Evolutionary conservation across 2,329 filamentous ascomycete genomes (phyloP).

Genomic region (Penicillium expansum): DNA sequence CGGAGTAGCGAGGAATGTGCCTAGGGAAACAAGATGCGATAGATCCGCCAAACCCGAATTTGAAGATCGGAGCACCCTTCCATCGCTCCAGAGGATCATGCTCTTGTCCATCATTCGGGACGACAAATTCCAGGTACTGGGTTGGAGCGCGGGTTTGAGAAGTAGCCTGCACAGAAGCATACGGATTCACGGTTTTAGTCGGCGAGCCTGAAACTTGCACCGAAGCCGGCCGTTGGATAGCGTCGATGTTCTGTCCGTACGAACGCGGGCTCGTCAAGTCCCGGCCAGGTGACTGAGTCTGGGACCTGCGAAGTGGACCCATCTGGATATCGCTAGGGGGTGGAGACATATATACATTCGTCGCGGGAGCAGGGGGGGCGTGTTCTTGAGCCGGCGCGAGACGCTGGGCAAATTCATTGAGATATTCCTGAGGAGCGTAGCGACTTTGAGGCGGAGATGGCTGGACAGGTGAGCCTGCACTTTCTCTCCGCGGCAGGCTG

Average conservation of each 20-base stretch:
- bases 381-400: constrained; percentile 21
- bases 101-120: constrained; percentile 55
- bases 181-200: constrained; percentile 37
- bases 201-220: constrained; percentile 49
- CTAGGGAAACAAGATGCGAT: constrained; percentile 84
- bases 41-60: constrained; percentile 82
- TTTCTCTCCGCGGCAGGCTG: constrained; percentile 2
- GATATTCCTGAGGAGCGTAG: constrained; percentile 34
- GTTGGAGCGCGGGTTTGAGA: constrained; percentile 45
- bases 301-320: constrained; percentile 49
- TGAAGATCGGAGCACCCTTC: constrained; percentile 83
- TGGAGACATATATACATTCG: constrained; percentile 22
- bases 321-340: constrained; percentile 28
- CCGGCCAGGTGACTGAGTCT: constrained; percentile 60
- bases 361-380: constrained; percentile 13
- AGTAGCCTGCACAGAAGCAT: constrained; percentile 33
- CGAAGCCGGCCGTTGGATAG: constrained; percentile 54
- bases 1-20: constrained; percentile 79
- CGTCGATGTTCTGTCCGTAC: constrained; percentile 44
- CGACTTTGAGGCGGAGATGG: constrained; percentile 29
- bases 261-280: constrained; percentile 50
- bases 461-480: constrained; percentile 15
- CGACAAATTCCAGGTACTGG: constrained; percentile 54
- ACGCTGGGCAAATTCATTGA: constrained; percentile 34
- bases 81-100: constrained; percentile 81